These are phyloP conservation scores for Eutrema yunnanense DNA, from an alignment of 345 rosid genomes.

Conservation along the genomic window DNA sequence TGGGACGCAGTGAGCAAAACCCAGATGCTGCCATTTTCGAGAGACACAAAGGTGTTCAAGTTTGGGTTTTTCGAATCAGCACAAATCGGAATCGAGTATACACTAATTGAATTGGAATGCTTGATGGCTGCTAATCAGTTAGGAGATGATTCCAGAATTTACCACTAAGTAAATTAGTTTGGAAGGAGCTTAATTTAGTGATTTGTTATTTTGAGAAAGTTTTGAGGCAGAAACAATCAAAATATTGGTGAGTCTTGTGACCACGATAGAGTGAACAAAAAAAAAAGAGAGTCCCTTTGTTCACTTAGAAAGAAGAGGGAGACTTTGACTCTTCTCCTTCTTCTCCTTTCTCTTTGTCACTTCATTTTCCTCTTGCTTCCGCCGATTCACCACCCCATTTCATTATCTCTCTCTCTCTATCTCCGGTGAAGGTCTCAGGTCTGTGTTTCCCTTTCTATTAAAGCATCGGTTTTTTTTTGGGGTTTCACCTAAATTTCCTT, in stretches of 20 bases:
- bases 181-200: no score
- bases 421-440: slow-evolving; percentile 18
- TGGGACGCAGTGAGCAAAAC: neutral
- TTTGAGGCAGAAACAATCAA: neutral
- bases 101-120: neutral
- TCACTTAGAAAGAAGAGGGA: slow-evolving; percentile 11
- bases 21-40: slow-evolving; percentile 18
- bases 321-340: slow-evolving; percentile 34
- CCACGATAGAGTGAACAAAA: neutral
- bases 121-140: neutral
- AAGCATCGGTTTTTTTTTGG: neutral
- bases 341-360: slow-evolving; percentile 11
- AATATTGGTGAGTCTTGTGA: neutral
- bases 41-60: neutral
- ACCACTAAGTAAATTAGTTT: no score
- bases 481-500: neutral
- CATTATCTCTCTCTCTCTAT: neutral
- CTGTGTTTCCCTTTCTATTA: neutral
- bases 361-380: neutral
- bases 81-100: neutral
- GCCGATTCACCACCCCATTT: neutral
- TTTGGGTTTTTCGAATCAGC: neutral
- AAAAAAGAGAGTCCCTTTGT: neutral
- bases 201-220: neutral
- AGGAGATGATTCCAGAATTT: neutral